Evolutionary conservation across 1,284 basidiomycete species (phyloP).

Genomic region (Apiotrichum akiyoshidainum): DNA sequence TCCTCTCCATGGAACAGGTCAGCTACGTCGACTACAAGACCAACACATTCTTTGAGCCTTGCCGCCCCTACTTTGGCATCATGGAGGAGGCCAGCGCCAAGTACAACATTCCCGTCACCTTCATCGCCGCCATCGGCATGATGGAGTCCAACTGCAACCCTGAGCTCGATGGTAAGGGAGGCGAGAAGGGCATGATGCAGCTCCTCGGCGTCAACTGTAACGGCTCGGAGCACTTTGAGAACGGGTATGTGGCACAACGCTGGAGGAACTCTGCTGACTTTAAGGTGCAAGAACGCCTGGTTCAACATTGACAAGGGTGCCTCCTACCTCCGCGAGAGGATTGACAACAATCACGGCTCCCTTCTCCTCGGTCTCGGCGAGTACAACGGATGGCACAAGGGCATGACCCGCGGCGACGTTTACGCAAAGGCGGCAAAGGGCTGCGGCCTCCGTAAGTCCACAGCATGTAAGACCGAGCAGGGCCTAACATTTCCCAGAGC

Average conservation of each 20-base stretch:
- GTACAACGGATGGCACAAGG: constrained; percentile 74
- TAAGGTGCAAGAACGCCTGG: constrained; percentile 50
- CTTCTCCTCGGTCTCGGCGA: constrained; percentile 62
- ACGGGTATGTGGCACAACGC: too few relatives aligned
- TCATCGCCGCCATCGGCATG: constrained; percentile 81
- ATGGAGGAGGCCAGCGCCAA: constrained; percentile 62
- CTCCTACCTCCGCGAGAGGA: constrained; percentile 25
- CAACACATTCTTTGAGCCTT: constrained; percentile 63
- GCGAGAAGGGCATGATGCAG: constrained; percentile 82
- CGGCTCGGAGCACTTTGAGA: too few relatives aligned
- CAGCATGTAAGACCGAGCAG: too few relatives aligned
- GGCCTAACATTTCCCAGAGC: constrained; percentile 48
- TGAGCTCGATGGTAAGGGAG: constrained; percentile 64
- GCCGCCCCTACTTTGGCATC: constrained; percentile 57
- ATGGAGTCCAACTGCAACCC: constrained; percentile 73
- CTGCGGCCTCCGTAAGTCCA: constrained; percentile 1
- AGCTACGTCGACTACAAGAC: constrained; percentile 56
- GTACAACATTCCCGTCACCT: constrained; percentile 54
- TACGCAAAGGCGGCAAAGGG: background rate
- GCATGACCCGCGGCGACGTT: constrained; percentile 59
- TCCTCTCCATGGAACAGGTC: constrained; percentile 57
- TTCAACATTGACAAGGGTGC: constrained; percentile 56
- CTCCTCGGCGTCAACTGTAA: constrained; percentile 74
- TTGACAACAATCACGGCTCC: constrained; percentile 56
- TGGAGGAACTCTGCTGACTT: background rate